phyloP scores from a whole-genome alignment of 306 rosid species.

The Ormosia semicastrata region DNA sequence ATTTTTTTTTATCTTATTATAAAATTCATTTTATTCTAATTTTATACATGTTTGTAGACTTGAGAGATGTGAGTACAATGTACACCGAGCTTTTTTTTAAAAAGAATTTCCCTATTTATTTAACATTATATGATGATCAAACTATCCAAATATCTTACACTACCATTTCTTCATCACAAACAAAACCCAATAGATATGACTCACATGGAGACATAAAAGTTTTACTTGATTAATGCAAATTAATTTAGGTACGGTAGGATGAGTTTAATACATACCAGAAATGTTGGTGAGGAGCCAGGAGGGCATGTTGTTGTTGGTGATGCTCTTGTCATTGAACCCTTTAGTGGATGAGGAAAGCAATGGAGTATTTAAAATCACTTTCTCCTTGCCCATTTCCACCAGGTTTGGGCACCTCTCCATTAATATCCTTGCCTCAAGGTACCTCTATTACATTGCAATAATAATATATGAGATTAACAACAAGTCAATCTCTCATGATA shows the following conservation, averaged over 20 bases:
- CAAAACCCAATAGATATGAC: neutral
- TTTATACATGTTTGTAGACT: no score
- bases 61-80: no score
- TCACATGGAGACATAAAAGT: neutral
- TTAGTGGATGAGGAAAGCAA: slow-evolving; percentile 21
- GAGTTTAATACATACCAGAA: slow-evolving; percentile 51
- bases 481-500: neutral
- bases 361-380: slow-evolving; percentile 22
- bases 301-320: slow-evolving; percentile 39
- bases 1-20: no score
- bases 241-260: neutral
- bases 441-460: slow-evolving; percentile 18
- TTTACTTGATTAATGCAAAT: neutral
- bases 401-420: slow-evolving; percentile 35
- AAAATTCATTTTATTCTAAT: no score
- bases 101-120: neutral
- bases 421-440: neutral
- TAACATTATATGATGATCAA: neutral
- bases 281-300: slow-evolving; percentile 45
- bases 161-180: neutral
- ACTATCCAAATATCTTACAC: neutral
- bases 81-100: no score
- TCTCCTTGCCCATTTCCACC: slow-evolving; percentile 25
- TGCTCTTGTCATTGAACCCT: slow-evolving; percentile 29
- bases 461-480: neutral